Conservation (phyloP, 345 rosid species). For the Brassica incana region DNA sequence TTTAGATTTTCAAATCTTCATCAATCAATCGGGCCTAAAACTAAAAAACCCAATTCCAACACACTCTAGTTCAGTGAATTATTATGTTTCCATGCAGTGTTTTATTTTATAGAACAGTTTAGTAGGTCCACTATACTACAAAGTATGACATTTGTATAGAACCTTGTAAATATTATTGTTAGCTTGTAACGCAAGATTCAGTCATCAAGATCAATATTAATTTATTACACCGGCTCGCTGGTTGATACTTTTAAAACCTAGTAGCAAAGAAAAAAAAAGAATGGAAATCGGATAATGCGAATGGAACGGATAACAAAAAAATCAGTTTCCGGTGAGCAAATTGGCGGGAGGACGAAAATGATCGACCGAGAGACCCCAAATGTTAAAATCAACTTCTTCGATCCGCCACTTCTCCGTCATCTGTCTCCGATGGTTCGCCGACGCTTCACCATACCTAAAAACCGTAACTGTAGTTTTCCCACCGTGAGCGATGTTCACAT, state of each 20-base stretch:
- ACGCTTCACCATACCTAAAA: conserved; percentile 75
- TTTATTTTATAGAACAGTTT: no score
- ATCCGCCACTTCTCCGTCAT: conserved; percentile 80
- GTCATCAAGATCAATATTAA: not conserved
- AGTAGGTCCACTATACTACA: not conserved
- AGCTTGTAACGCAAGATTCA: not conserved
- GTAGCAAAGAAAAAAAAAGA: not conserved
- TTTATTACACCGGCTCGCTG: not conserved
- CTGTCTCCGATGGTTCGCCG: conserved; percentile 79
- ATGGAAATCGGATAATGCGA: not conserved
- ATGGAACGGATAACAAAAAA: not conserved
- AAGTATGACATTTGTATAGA: not conserved
- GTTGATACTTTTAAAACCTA: not conserved
- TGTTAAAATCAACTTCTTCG: conserved; percentile 77
- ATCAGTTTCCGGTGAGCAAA: conserved; percentile 16
- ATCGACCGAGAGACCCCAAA: conserved; percentile 64
- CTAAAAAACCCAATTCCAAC: no score
- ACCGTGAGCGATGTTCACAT: conserved; percentile 74
- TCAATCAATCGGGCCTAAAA: no score
- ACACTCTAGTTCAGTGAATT: no score
- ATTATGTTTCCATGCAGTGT: no score
- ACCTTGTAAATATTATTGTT: not conserved
- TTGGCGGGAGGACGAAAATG: conserved; percentile 69
- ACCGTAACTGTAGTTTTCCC: conserved; percentile 70
- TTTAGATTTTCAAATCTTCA: not conserved